Conservation (phyloP, 164 flowering plant genomes). For the Protea cynaroides region DNA sequence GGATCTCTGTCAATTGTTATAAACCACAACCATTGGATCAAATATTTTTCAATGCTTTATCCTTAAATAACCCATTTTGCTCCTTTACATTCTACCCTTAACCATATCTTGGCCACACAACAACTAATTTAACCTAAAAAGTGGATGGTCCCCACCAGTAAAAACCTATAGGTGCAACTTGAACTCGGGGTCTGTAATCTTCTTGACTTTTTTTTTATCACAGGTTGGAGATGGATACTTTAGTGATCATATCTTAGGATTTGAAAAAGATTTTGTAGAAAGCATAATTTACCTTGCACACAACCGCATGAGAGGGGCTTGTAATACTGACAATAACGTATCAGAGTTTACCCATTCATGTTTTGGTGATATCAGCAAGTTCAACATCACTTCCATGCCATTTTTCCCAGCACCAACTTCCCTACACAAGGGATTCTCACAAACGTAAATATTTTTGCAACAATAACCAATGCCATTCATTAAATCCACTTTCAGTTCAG, state of each 20-base stretch:
- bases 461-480: not conserved
- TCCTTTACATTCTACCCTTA: not conserved
- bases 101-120: not conserved
- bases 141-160: not conserved
- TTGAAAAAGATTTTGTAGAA: not conserved
- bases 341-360: slow-evolving; percentile 58
- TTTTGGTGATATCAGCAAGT: slow-evolving; percentile 43
- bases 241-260: not conserved
- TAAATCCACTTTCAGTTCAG: too few species aligned
- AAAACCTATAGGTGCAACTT: too few species aligned
- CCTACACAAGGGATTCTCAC: slow-evolving; percentile 30
- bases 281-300: slow-evolving; percentile 61
- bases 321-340: slow-evolving; percentile 36
- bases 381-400: slow-evolving; percentile 70
- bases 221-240: too few species aligned
- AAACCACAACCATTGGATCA: not conserved
- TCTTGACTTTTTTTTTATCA: too few species aligned
- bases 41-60: not conserved
- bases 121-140: not conserved
- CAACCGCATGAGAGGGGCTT: slow-evolving; percentile 64
- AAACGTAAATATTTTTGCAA: not conserved
- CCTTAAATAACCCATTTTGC: not conserved
- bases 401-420: slow-evolving; percentile 39
- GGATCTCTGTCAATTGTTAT: slow-evolving; percentile 1
- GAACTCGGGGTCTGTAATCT: too few species aligned